Percentiles rank a stretch among this genome's conserved stretches.
phyloP scores from a whole-genome alignment of 352 stramenopile genomes.

The Pythium inflatum region DNA sequence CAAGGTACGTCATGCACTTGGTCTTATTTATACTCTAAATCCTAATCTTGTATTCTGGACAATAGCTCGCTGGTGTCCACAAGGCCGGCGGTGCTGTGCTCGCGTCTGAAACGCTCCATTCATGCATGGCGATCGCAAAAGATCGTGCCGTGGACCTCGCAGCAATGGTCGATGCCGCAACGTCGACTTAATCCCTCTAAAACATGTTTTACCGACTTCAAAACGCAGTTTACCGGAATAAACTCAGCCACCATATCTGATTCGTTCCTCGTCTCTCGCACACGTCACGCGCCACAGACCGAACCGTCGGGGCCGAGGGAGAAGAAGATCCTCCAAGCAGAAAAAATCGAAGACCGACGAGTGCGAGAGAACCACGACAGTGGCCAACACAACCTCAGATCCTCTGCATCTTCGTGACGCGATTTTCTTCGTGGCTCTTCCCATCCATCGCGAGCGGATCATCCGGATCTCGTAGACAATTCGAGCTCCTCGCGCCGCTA shows the following conservation, averaged over 20 bases:
- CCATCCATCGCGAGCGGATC: not conserved
- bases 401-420: not conserved
- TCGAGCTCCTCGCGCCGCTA: not conserved
- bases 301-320: too few species aligned
- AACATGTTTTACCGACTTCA: not conserved
- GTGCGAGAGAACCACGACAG: too few species aligned
- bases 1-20: constrained; percentile 38
- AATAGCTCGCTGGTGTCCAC: constrained; percentile 49
- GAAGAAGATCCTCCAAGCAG: constrained; percentile 15
- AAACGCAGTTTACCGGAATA: not conserved
- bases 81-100: constrained; percentile 69
- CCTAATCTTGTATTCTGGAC: not conserved
- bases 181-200: not conserved
- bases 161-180: constrained; percentile 41
- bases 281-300: not conserved
- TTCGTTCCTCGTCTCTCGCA: constrained; percentile 10
- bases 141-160: constrained; percentile 41
- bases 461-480: not conserved
- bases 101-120: constrained; percentile 49
- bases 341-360: constrained; percentile 26
- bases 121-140: constrained; percentile 72
- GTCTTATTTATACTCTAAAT: not conserved
- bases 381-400: too few species aligned
- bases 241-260: too few species aligned
- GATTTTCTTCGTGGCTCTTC: not conserved